Conservation (phyloP, 2,329 filamentous ascomycete species). For the Scedosporium apiospermum region DNA sequence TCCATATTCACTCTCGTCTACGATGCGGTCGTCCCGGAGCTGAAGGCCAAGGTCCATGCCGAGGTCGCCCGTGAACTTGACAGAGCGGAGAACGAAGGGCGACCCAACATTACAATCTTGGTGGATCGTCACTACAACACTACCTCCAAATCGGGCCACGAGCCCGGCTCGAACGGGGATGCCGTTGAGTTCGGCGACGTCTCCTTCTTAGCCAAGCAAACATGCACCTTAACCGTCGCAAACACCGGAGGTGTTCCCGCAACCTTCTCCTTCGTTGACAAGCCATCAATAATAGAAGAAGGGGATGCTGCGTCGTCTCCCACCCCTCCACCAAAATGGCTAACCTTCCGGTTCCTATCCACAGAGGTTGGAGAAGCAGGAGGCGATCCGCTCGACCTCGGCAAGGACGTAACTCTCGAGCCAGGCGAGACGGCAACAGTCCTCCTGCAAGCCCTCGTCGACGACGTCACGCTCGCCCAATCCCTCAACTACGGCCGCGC, state of each 20-base stretch:
- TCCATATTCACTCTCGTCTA: conserved; percentile 79
- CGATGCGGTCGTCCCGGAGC: conserved; percentile 73
- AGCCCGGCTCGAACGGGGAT: conserved; percentile 31
- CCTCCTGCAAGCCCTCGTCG: conserved; percentile 58
- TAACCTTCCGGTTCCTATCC: conserved; percentile 56
- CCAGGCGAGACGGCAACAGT: conserved; percentile 76
- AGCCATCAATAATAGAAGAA: conserved; percentile 41
- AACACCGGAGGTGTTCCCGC: conserved; percentile 83
- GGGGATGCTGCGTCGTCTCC: background rate
- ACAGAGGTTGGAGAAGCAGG: background rate
- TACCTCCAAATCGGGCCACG: conserved; percentile 5
- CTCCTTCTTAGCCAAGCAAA: conserved; percentile 56
- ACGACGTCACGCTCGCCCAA: conserved; percentile 52
- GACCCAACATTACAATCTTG: conserved; percentile 74
- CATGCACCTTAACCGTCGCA: conserved; percentile 68
- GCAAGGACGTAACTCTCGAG: conserved; percentile 55
- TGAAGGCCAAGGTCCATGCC: conserved; percentile 75
- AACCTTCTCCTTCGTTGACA: conserved; percentile 69
- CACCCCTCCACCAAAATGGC: conserved; percentile 47
- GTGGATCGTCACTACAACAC: conserved; percentile 51
- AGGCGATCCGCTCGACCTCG: conserved; percentile 21
- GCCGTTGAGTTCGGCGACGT: conserved; percentile 73
- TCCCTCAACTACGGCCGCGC: conserved; percentile 60
- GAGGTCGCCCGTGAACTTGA: conserved; percentile 86
- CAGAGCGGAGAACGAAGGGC: conserved; percentile 80